phyloP scores from a whole-genome alignment of 2,329 filamentous ascomycete genomes.

The Ophiocordyceps australis region DNA sequence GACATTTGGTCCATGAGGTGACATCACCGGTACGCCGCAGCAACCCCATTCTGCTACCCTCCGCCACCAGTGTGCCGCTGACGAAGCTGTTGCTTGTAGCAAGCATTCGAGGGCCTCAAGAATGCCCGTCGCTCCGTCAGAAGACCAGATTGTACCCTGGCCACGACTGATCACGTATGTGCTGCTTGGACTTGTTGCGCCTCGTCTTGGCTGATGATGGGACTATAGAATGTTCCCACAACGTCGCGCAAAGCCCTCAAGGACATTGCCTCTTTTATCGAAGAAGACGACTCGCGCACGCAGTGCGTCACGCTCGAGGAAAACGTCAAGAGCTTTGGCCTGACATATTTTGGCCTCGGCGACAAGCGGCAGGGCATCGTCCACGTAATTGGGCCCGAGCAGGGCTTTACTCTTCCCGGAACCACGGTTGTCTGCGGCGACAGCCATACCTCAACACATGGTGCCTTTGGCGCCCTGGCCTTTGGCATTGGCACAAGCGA shows the following conservation, averaged over 20 bases:
- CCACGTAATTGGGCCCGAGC: constrained; percentile 94
- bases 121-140: constrained; percentile 79
- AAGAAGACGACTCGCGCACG: constrained; percentile 81
- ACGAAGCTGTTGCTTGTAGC: constrained; percentile 26
- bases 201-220: constrained; percentile 4
- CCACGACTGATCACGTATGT: constrained; percentile 88
- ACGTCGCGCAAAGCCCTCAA: constrained; percentile 82
- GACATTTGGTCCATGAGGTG: constrained; percentile 95
- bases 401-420: constrained; percentile 93
- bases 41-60: background rate
- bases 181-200: background rate
- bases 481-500: constrained; percentile 97
- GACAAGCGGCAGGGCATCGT: constrained; percentile 97
- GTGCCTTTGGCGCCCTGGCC: constrained; percentile 84
- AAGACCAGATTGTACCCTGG: constrained; percentile 89
- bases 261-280: constrained; percentile 82
- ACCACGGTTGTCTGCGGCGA: constrained; percentile 97
- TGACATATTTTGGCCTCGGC: constrained; percentile 92
- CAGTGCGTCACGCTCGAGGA: constrained; percentile 95
- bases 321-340: constrained; percentile 89
- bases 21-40: constrained; percentile 63
- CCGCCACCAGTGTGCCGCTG: constrained; percentile 1
- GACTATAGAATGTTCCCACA: constrained; percentile 71
- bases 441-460: constrained; percentile 95
- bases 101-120: constrained; percentile 91